Percentiles rank a stretch among this genome's conserved stretches.
These are phyloP conservation scores for Ambrosia hybrid DNA, from an alignment of 140 eudicot genomes.

Conservation along the genomic window DNA sequence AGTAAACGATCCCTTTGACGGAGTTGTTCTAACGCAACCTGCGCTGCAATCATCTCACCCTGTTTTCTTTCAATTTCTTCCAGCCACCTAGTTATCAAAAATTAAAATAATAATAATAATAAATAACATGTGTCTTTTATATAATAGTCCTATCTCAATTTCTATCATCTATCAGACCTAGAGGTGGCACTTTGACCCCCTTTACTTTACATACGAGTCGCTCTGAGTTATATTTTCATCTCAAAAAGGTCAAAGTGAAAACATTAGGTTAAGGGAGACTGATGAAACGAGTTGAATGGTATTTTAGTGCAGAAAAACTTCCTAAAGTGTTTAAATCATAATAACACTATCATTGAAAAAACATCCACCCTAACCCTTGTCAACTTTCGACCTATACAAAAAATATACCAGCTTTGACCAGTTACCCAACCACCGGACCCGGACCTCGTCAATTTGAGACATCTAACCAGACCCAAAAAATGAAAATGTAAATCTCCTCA, in stretches of 20 bases:
- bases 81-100: slow-evolving; percentile 59
- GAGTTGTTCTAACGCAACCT: slow-evolving; percentile 70
- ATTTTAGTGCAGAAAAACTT: background rate
- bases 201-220: background rate
- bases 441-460: no score
- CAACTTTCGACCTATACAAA: no score
- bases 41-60: slow-evolving; percentile 76
- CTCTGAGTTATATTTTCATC: background rate
- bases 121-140: background rate
- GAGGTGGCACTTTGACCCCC: background rate
- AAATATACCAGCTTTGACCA: no score
- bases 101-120: background rate
- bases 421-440: no score
- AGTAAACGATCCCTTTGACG: slow-evolving; percentile 62
- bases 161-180: slow-evolving; percentile 3
- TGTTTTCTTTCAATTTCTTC: slow-evolving; percentile 94
- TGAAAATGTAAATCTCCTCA: no score
- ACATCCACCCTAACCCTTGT: no score
- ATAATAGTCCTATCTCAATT: background rate
- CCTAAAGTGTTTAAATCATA: background rate
- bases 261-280: background rate
- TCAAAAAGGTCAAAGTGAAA: background rate
- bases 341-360: no score
- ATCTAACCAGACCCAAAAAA: no score
- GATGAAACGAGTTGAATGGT: no score